A percentile compares a stretch with the other conserved stretches of the same genome.
phyloP scores from a whole-genome alignment of 306 rosid genomes.

The Vigna unguiculata region DNA sequence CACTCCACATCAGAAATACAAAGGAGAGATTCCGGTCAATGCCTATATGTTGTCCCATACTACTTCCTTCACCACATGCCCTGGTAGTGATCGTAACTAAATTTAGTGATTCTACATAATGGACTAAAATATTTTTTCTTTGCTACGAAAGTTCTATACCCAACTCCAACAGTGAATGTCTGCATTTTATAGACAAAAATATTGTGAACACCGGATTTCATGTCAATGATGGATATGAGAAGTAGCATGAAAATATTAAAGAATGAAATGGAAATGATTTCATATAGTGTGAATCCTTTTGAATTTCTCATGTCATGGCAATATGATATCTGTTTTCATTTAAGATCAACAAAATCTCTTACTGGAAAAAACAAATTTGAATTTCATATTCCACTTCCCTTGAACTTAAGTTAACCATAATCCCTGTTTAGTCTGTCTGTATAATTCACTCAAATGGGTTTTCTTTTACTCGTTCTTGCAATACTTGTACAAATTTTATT shows the following conservation, averaged over 20 bases:
- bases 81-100: slow-evolving; percentile 62
- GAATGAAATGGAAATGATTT: slow-evolving; percentile 17
- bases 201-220: not conserved
- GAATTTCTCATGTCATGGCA: not conserved
- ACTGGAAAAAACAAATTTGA: slow-evolving; percentile 15
- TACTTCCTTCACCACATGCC: slow-evolving; percentile 97
- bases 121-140: slow-evolving; percentile 31
- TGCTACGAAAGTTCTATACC: slow-evolving; percentile 3
- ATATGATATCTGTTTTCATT: slow-evolving; percentile 5
- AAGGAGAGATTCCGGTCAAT: slow-evolving; percentile 91
- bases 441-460: not conserved
- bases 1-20: slow-evolving; percentile 56
- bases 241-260: slow-evolving; percentile 10
- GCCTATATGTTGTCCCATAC: slow-evolving; percentile 93
- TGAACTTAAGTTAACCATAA: slow-evolving; percentile 5
- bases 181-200: slow-evolving; percentile 12
- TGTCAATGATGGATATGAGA: slow-evolving; percentile 17
- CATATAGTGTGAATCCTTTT: not conserved
- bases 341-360: slow-evolving; percentile 1
- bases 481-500: slow-evolving; percentile 21
- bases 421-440: not conserved
- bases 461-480: slow-evolving; percentile 22
- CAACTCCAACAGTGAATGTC: slow-evolving; percentile 8
- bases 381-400: slow-evolving; percentile 4
- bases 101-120: slow-evolving; percentile 40